Base-by-base conservation (phyloP, 352 stramenopile species). In the Pythium graminicola region DNA sequence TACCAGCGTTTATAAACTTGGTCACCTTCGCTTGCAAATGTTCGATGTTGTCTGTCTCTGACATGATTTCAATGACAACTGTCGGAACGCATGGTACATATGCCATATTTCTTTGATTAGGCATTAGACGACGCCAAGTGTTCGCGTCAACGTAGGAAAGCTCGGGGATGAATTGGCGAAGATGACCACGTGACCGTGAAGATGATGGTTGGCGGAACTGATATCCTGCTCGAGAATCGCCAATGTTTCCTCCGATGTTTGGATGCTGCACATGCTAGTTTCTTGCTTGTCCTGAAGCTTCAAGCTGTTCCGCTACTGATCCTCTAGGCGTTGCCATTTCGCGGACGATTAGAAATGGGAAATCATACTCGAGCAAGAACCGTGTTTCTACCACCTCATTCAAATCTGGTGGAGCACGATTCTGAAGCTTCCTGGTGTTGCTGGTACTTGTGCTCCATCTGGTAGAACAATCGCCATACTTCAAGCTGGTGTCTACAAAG, bases 1-100 rank as follows among this genome's bases (percentile, higher is more conserved):
- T 62, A 0, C 57, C 62, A 52, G 57, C 61, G 10, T 60, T n/a
- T 4, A 70, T 48, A 29, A 67, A 68, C 46, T 42, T 62, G 32
- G 35, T 52, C 36, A 57, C 44, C 16, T 60, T 60, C 13, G 44
- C 50, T 47, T 64, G 50, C 1, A 60, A 24, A 28, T 60, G 42
- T 38, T 59, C 57, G 13, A 56, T 64, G 1, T 23, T 48, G 42
- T 64, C 56, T 4, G 56, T 58, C 33, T 7, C 48, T 28, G 35
- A 59, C 43, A 64, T 46, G 8, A 64, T n/a, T 32, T 64, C 41
- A 35, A 59, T 64, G 17, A 59, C 49, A 23, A 64, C 48, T 16
- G 35, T 16, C 1, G 55, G 48, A 6, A 63, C 48, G 31, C 47
- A 63, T 14, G 55, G 48, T 23, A 43, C 16, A 23, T 32, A 43